Conservation (phyloP, 1,139 yeast species). For the Citeromyces hawaiiensis region DNA sequence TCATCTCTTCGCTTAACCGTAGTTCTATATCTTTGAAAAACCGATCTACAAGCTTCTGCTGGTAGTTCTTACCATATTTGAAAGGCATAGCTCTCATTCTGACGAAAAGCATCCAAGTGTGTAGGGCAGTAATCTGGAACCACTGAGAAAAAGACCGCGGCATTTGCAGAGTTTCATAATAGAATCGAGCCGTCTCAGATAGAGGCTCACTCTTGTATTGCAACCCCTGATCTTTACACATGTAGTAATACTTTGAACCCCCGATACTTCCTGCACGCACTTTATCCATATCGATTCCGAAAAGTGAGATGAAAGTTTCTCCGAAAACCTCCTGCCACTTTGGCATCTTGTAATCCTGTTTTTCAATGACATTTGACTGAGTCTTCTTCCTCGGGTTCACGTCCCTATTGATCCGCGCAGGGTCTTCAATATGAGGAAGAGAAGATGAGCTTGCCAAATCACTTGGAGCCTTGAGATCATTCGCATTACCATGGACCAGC, state of each 20-base stretch:
- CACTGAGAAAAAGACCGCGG: slow-evolving; percentile 88
- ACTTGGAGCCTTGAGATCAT: slow-evolving; percentile 20
- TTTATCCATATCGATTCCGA: slow-evolving; percentile 81
- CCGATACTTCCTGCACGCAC: slow-evolving; percentile 91
- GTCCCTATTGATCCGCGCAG: slow-evolving; percentile 18
- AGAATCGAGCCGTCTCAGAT: slow-evolving; percentile 51
- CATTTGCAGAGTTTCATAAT: slow-evolving; percentile 67
- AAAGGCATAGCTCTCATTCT: slow-evolving; percentile 95
- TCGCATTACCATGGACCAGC: not conserved
- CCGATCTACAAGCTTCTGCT: slow-evolving; percentile 83
- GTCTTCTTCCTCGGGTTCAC: slow-evolving; percentile 17
- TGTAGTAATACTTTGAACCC: slow-evolving; percentile 75
- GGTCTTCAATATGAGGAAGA: slow-evolving; percentile 31
- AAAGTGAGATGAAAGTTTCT: slow-evolving; percentile 50
- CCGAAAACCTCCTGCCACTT: slow-evolving; percentile 63
- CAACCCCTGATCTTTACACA: slow-evolving; percentile 77
- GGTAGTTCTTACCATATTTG: slow-evolving; percentile 78
- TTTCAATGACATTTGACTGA: slow-evolving; percentile 34
- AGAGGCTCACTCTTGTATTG: slow-evolving; percentile 61
- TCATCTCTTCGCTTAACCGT: slow-evolving; percentile 75
- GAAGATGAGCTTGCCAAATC: slow-evolving; percentile 34
- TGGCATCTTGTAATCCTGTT: slow-evolving; percentile 43
- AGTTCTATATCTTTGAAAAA: slow-evolving; percentile 82
- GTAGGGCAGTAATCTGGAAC: slow-evolving; percentile 85
- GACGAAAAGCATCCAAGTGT: slow-evolving; percentile 86